Conservation (phyloP, 495 filamentous ascomycete genomes). For the Aspergillus affinis region DNA sequence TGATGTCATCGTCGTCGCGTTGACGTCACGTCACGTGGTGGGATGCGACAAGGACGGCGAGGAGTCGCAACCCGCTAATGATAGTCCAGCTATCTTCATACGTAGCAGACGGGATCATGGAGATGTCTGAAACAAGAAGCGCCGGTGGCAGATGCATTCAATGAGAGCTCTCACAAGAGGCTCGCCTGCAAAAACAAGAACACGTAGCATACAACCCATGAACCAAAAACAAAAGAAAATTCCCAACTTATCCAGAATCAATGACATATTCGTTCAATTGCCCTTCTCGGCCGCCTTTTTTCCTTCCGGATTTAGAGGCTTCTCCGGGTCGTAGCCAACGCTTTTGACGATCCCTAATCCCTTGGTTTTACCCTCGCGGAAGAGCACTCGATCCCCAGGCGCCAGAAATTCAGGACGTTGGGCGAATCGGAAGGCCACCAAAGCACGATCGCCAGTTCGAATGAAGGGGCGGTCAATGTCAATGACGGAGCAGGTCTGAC, state of each 20-base stretch:
- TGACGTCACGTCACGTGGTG: conserved; percentile 7
- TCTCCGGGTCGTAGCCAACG: conserved; percentile 75
- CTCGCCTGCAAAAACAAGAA: not conserved
- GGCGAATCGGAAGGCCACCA: conserved; percentile 91
- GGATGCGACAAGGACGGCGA: not conserved
- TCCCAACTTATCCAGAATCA: not conserved
- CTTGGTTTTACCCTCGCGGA: conserved; percentile 94
- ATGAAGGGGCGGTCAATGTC: conserved; percentile 97
- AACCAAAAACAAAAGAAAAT: conserved; percentile 7
- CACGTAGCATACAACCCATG: not conserved
- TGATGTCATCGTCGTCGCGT: conserved; percentile 2
- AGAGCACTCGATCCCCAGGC: conserved; percentile 84
- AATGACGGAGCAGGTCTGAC: conserved; percentile 95
- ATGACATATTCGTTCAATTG: conserved; percentile 8
- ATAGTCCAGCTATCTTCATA: not conserved
- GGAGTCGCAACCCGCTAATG: not conserved
- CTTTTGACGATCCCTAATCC: conserved; percentile 92
- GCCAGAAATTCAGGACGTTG: conserved; percentile 94
- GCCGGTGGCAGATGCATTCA: not conserved
- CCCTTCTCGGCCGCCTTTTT: conserved; percentile 16
- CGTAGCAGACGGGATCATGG: not conserved
- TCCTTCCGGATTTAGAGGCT: conserved; percentile 54
- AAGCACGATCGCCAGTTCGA: conserved; percentile 86
- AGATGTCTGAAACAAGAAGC: too few relatives aligned
- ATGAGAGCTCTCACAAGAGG: not conserved